Conservation (phyloP, 371 early-diverging fungal genomes). For the Apophysomyces elegans region DNA sequence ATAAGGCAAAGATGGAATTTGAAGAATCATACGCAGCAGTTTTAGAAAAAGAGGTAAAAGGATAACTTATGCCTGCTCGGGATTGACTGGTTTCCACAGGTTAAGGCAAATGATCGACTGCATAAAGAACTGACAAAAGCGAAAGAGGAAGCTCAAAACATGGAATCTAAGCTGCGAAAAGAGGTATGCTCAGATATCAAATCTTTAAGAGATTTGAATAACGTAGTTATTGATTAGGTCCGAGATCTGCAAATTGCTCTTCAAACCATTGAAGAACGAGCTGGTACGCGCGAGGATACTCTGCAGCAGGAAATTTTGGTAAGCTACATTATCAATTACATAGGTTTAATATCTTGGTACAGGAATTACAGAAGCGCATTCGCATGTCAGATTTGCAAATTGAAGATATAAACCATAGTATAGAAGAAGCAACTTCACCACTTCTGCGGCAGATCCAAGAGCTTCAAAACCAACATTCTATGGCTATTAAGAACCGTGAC, state of each 20-base stretch:
- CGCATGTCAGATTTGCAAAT: constrained; percentile 64
- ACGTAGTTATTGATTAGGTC: constrained; percentile 29
- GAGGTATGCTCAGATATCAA: constrained; percentile 35
- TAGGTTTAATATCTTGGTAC: background rate
- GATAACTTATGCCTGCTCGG: background rate
- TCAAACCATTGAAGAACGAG: constrained; percentile 61
- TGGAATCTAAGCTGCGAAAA: constrained; percentile 46
- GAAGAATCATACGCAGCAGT: constrained; percentile 57
- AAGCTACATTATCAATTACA: constrained; percentile 10
- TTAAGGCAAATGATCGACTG: constrained; percentile 49
- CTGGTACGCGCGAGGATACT: constrained; percentile 66
- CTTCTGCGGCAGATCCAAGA: constrained; percentile 72
- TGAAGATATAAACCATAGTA: constrained; percentile 57
- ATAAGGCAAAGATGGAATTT: constrained; percentile 49
- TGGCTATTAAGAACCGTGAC: constrained; percentile 67
- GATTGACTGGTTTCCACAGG: constrained; percentile 3
- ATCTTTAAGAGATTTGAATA: background rate
- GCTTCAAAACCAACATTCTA: constrained; percentile 67
- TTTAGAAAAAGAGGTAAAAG: constrained; percentile 57
- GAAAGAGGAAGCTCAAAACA: constrained; percentile 33
- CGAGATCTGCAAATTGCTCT: constrained; percentile 66
- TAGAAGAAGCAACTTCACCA: constrained; percentile 64
- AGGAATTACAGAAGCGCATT: constrained; percentile 60
- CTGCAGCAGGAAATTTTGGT: constrained; percentile 60
- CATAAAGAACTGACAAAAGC: constrained; percentile 57